A percentile compares a stretch with the other conserved stretches of the same genome.
Evolutionary conservation across 495 filamentous ascomycete genomes (phyloP).

Genomic region (Jackrogersella minutella): DNA sequence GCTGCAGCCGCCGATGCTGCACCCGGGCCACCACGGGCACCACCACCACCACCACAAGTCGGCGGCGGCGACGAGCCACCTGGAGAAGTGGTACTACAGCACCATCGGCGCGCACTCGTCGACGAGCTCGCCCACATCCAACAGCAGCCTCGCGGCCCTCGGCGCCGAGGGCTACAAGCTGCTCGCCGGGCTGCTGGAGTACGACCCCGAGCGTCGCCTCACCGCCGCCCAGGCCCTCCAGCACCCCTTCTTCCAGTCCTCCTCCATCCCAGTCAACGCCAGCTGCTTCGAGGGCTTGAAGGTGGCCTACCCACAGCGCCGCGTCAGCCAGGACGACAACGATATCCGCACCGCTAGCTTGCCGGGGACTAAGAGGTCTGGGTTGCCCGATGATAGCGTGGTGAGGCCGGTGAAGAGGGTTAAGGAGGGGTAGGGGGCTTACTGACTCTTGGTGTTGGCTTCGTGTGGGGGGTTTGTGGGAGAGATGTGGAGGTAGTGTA

Average conservation of each 20-base stretch:
- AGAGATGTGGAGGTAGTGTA: neutral
- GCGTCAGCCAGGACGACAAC: conserved; percentile 92
- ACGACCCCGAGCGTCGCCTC: conserved; percentile 88
- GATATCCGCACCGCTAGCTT: conserved; percentile 88
- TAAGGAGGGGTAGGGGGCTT: conserved; percentile 61
- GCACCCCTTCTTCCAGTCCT: conserved; percentile 81
- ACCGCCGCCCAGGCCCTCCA: conserved; percentile 85
- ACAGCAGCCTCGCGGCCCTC: conserved; percentile 60
- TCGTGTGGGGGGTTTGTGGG: no score
- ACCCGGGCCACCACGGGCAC: conserved; percentile 52
- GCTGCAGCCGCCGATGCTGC: conserved; percentile 60
- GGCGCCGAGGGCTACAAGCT: conserved; percentile 83
- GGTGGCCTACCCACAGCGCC: conserved; percentile 85
- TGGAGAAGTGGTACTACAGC: conserved; percentile 67
- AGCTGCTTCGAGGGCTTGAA: conserved; percentile 93
- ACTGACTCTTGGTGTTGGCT: no score
- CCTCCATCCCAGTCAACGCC: conserved; percentile 46
- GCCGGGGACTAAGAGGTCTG: conserved; percentile 91
- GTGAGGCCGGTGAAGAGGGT: conserved; percentile 70
- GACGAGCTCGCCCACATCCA: conserved; percentile 45
- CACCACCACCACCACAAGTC: conserved; percentile 57
- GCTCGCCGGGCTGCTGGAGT: conserved; percentile 82
- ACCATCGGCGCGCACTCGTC: conserved; percentile 60
- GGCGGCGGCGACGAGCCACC: conserved; percentile 48
- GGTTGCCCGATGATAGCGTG: conserved; percentile 82